Base-by-base conservation (phyloP, 2,329 filamentous ascomycete genomes). In the Fusarium sp. region DNA sequence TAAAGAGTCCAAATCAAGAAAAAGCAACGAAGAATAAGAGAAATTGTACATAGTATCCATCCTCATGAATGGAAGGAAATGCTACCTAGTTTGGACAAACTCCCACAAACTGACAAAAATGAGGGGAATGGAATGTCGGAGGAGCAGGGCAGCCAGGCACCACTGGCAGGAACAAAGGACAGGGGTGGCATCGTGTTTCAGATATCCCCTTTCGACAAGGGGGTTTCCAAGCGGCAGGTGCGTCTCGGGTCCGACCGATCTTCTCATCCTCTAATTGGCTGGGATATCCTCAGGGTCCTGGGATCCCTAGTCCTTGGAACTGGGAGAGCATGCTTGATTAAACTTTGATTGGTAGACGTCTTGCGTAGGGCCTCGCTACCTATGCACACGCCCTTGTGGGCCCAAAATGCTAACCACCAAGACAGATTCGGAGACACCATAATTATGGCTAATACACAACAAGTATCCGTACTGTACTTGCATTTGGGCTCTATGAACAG, bases 181-280 rank as follows among this genome's bases (percentile, higher is more conserved):
- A 53, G 48, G 32, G 53, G 21, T 17, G 50, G 15, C 20, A 53
- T 61, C 59, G 30, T 36, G 64, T 68, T 68, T 68, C 65, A 68
- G 59, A 68, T 67, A 45, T 64, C 64, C 45, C 50, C 30, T 65
- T 52, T 53, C 14, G 47, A 65, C 65, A 68, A 43, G 54, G 65
- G 54, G 65, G 43, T 56, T 52, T 47, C 64, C 59, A 68, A 51
- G 44, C 62, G 59, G 62, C 45, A 70, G 62, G 62, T 69, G 61
- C 54, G 53, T 68, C 55, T 70, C 42, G 52, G 67, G 26, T 46
- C 40, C 38, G 62, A 57, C 52, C 56, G 43, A 34, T 20, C 12
- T 36, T 7, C 12, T 17, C 28, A 38, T 15, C 6, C 32, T 56
- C 23, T 69, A 38, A 68, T 65, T 69, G 67, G 67, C 7, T 23